Conservation (phyloP, 345 rosid species). For the Eucalyptus regnans region DNA sequence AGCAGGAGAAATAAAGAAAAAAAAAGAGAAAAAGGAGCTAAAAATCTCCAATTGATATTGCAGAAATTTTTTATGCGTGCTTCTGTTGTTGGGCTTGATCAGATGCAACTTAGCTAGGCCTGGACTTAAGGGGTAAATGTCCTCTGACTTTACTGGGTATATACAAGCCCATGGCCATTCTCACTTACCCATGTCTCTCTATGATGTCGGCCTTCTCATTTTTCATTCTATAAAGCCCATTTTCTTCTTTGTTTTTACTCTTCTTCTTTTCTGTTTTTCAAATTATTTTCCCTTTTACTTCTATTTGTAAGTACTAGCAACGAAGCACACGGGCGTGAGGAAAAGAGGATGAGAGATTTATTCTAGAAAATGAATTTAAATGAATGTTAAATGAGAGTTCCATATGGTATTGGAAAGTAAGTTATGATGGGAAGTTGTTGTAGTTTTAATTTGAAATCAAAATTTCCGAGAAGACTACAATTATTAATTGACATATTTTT, state of each 20-base stretch:
- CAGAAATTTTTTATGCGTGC: neutral
- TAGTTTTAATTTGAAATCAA: too few species aligned
- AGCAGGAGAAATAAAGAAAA: neutral
- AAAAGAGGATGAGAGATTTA: neutral
- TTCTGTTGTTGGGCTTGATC: neutral
- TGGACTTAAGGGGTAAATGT: neutral
- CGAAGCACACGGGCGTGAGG: neutral
- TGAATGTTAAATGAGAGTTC: neutral
- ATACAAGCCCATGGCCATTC: neutral
- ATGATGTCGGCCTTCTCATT: neutral
- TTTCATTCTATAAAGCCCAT: neutral
- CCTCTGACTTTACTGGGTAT: neutral
- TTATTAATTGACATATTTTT: too few species aligned
- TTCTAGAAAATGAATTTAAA: neutral
- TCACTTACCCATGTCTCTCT: neutral
- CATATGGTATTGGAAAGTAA: neutral
- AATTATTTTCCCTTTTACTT: neutral
- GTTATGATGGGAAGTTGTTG: neutral
- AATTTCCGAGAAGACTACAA: neutral
- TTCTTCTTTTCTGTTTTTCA: neutral
- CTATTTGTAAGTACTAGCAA: too few species aligned
- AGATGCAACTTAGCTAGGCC: neutral
- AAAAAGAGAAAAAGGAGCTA: neutral
- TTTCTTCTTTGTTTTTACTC: neutral
- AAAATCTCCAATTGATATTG: neutral